These are phyloP conservation scores for Yamadazyma epiphylla DNA, from an alignment of 1,139 yeast species.

Conservation along the genomic window DNA sequence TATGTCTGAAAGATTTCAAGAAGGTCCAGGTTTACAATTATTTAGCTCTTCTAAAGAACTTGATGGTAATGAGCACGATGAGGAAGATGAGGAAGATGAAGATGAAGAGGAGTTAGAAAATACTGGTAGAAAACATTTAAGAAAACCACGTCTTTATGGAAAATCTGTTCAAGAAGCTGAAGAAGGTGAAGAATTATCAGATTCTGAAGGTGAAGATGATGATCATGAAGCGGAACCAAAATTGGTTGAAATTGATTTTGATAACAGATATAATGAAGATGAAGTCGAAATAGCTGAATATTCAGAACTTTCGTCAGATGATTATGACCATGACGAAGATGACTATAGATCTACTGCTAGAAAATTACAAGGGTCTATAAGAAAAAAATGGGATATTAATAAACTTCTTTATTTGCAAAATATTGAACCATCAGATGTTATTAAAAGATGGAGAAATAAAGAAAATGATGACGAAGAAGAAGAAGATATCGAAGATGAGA, in stretches of 20 bases:
- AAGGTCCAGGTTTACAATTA: slow-evolving; percentile 70
- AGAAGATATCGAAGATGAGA: slow-evolving; percentile 51
- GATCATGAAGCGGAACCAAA: slow-evolving; percentile 33
- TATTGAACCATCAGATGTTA: slow-evolving; percentile 69
- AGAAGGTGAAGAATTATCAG: slow-evolving; percentile 46
- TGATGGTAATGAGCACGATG: slow-evolving; percentile 31
- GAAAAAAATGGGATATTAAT: slow-evolving; percentile 71
- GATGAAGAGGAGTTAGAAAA: slow-evolving; percentile 20
- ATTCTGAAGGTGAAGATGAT: slow-evolving; percentile 35
- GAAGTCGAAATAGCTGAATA: slow-evolving; percentile 52
- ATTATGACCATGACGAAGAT: slow-evolving; percentile 19
- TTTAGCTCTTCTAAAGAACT: slow-evolving; percentile 58
- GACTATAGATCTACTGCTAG: slow-evolving; percentile 44
- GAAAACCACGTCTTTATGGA: slow-evolving; percentile 60
- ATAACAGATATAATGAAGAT: slow-evolving; percentile 35
- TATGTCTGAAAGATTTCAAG: slow-evolving; percentile 57
- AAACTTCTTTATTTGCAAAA: slow-evolving; percentile 77
- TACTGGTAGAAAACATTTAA: slow-evolving; percentile 57
- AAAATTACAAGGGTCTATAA: slow-evolving; percentile 36
- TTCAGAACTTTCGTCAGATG: slow-evolving; percentile 41
- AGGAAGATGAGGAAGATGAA: slow-evolving; percentile 28
- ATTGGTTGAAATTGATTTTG: slow-evolving; percentile 50
- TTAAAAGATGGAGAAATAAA: slow-evolving; percentile 66
- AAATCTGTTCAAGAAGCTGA: slow-evolving; percentile 48
- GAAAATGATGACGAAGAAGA: slow-evolving; percentile 42